These are phyloP conservation scores for Exserohilum rostratum DNA, from an alignment of 2,329 filamentous ascomycete genomes.

Conservation along the genomic window DNA sequence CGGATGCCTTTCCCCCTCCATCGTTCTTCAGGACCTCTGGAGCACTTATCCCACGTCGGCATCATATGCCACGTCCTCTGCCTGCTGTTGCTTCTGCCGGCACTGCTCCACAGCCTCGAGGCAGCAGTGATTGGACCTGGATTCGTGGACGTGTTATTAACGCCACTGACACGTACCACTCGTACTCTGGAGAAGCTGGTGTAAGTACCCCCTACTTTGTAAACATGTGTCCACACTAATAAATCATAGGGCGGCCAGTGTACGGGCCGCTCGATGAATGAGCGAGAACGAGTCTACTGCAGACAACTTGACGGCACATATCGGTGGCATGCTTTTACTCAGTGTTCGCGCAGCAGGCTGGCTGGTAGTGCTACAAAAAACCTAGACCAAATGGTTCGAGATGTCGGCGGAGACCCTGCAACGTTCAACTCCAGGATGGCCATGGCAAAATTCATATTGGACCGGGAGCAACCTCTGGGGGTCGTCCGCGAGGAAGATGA, in stretches of 20 bases:
- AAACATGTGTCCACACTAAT: background rate
- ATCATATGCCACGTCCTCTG: background rate
- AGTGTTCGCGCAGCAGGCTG: background rate
- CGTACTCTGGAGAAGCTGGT: background rate
- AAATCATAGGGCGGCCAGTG: background rate
- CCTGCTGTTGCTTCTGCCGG: background rate
- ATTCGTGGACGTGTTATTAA: background rate
- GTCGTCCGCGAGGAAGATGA: background rate
- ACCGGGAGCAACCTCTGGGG: background rate
- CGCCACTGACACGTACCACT: slow-evolving; percentile 1
- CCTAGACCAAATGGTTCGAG: slow-evolving; percentile 2
- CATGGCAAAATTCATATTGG: background rate
- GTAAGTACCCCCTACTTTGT: background rate
- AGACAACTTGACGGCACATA: background rate
- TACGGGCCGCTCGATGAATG: background rate
- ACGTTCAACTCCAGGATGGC: background rate
- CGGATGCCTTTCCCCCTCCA: background rate
- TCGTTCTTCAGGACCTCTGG: background rate
- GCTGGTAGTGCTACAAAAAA: background rate
- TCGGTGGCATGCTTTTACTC: background rate
- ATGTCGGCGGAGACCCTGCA: background rate
- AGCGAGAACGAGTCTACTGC: background rate
- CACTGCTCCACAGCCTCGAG: background rate
- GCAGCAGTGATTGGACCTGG: background rate
- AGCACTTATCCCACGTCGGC: background rate